Conservation (phyloP, 169 alveolate species). For the Theileria parva region DNA sequence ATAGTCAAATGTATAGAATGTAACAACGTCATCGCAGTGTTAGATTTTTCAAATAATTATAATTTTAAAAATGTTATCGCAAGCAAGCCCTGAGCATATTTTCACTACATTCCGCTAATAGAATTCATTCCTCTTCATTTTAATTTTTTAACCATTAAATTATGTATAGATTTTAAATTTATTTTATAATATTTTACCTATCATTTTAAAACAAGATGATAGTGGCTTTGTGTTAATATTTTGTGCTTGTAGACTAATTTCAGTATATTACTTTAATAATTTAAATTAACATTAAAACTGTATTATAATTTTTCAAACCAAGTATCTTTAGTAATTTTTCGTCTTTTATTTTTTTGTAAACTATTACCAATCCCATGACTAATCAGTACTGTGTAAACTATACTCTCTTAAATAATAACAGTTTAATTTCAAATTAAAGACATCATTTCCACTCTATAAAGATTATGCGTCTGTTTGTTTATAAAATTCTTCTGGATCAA, state of each 20-base stretch:
- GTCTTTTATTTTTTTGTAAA: neutral
- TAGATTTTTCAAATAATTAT: conserved; percentile 31
- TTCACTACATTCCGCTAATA: neutral
- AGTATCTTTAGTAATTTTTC: neutral
- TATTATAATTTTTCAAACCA: conserved; percentile 1
- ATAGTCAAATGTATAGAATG: conserved; percentile 54
- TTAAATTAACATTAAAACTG: neutral
- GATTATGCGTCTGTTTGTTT: neutral
- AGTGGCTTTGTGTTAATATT: too few species aligned
- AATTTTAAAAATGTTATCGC: conserved; percentile 50
- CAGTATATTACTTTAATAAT: neutral
- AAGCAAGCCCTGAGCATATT: conserved; percentile 24
- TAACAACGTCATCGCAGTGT: conserved; percentile 26
- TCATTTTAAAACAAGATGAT: neutral
- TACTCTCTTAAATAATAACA: too few species aligned
- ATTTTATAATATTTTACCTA: neutral
- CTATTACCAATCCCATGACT: neutral
- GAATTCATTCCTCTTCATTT: neutral
- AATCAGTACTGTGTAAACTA: too few species aligned
- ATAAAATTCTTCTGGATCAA: neutral
- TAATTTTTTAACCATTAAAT: neutral
- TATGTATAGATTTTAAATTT: neutral
- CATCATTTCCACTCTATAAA: too few species aligned
- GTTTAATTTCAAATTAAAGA: too few species aligned
- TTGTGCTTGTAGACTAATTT: neutral